Conservation (phyloP, 2,329 filamentous ascomycete species). For the Colletotrichum spaethianum region DNA sequence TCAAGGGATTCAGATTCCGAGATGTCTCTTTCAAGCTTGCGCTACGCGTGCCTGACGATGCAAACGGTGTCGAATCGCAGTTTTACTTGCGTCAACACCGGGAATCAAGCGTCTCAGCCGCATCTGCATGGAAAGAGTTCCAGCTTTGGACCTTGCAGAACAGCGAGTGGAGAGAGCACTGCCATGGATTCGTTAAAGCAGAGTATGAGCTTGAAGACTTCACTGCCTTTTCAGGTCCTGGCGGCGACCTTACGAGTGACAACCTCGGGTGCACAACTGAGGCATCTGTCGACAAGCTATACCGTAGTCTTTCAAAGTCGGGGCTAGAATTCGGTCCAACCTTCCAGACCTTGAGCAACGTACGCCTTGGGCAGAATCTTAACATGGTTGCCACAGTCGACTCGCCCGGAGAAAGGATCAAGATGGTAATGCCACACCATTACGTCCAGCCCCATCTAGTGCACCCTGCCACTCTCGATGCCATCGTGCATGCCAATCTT, state of each 20-base stretch:
- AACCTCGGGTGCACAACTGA: not conserved
- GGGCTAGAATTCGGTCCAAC: constrained; percentile 43
- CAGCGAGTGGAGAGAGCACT: constrained; percentile 47
- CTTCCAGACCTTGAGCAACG: constrained; percentile 41
- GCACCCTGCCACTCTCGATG: constrained; percentile 54
- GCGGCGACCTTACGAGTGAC: not conserved
- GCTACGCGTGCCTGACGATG: constrained; percentile 41
- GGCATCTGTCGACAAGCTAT: constrained; percentile 37
- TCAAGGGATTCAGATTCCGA: constrained; percentile 41
- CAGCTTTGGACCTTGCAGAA: constrained; percentile 43
- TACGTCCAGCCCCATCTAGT: constrained; percentile 49
- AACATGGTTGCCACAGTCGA: constrained; percentile 28
- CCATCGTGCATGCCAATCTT: constrained; percentile 49
- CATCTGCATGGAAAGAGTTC: constrained; percentile 45
- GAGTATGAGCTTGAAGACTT: constrained; percentile 29
- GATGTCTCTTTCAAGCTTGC: constrained; percentile 45
- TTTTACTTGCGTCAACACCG: constrained; percentile 42
- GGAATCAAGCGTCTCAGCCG: constrained; percentile 38
- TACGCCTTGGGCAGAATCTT: constrained; percentile 25
- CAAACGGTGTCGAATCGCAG: constrained; percentile 40
- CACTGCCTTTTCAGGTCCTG: not conserved
- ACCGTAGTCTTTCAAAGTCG: constrained; percentile 36
- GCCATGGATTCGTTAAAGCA: constrained; percentile 45
- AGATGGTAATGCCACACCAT: constrained; percentile 43
- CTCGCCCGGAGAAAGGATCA: constrained; percentile 14